These are phyloP conservation scores for Schwanniomyces sp. DNA, from an alignment of 805 yeast species.

Conservation along the genomic window DNA sequence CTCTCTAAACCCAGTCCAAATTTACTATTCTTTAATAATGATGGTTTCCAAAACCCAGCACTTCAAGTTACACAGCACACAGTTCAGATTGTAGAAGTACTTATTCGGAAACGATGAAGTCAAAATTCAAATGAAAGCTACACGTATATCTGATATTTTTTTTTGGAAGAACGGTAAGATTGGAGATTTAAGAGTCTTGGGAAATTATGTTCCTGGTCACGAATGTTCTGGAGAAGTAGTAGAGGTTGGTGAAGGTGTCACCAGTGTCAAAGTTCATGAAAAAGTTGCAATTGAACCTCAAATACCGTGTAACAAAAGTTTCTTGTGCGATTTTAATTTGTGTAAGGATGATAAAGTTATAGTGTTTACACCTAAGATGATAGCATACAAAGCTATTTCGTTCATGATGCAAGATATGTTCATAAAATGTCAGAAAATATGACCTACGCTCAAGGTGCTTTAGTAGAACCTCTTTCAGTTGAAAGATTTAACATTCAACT, in stretches of 20 bases:
- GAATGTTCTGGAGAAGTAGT: constrained; percentile 47
- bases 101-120: constrained; percentile 11
- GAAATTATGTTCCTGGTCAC: constrained; percentile 43
- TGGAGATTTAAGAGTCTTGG: constrained; percentile 30
- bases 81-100: constrained; percentile 2
- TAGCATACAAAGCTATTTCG: constrained; percentile 9
- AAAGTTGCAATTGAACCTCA: constrained; percentile 56
- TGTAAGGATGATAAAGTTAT: constrained; percentile 38
- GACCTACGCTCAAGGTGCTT: constrained; percentile 53
- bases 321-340: constrained; percentile 37
- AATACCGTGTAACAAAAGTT: constrained; percentile 45
- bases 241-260: constrained; percentile 50
- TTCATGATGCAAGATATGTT: constrained; percentile 28
- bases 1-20: too few relatives aligned
- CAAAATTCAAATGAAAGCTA: constrained; percentile 17
- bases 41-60: not conserved
- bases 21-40: not conserved
- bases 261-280: constrained; percentile 41
- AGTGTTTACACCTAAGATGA: constrained; percentile 39
- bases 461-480: constrained; percentile 56
- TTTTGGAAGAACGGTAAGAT: constrained; percentile 20
- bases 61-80: not conserved
- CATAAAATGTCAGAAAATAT: constrained; percentile 41
- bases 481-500: constrained; percentile 44
- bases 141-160: constrained; percentile 23